Evolutionary conservation across 768 basidiomycete genomes (phyloP).

Genomic region (Krasilnikovozyma curviuscula): DNA sequence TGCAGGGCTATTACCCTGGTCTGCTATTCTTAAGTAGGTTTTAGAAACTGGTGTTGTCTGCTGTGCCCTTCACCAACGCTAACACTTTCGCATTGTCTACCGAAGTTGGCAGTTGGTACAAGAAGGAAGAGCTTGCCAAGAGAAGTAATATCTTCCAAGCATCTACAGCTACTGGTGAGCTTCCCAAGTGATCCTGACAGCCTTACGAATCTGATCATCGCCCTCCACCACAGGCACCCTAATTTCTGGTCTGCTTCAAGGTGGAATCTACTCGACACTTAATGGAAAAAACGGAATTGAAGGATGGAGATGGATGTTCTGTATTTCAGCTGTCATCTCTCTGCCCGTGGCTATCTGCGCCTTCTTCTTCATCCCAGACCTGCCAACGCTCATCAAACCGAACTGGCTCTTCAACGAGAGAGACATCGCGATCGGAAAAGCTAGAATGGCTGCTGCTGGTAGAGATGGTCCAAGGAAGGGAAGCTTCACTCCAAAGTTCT

Average conservation of each 20-base stretch:
- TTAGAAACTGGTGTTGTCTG: too few relatives aligned
- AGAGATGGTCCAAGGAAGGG: neutral
- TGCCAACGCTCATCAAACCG: neutral
- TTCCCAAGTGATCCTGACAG: neutral
- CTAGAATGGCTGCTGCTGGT: neutral
- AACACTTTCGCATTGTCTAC: too few relatives aligned
- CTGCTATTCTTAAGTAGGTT: neutral
- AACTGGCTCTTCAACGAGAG: neutral
- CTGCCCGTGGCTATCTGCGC: neutral
- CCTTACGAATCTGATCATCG: too few relatives aligned
- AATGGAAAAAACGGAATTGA: neutral
- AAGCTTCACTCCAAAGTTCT: neutral
- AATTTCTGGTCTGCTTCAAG: neutral
- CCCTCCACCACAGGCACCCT: neutral
- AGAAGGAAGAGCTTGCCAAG: conserved; percentile 2
- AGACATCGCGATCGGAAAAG: neutral
- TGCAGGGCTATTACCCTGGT: neutral
- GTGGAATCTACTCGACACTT: neutral
- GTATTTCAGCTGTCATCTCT: neutral
- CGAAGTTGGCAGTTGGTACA: conserved; percentile 1
- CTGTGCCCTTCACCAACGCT: too few relatives aligned
- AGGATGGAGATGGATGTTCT: conserved; percentile 1
- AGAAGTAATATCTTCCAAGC: neutral
- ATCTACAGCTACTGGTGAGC: neutral
- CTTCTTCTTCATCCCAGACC: conserved; percentile 5